Conservation (phyloP, 2,329 filamentous ascomycete species). For the Trichoderma sp. region DNA sequence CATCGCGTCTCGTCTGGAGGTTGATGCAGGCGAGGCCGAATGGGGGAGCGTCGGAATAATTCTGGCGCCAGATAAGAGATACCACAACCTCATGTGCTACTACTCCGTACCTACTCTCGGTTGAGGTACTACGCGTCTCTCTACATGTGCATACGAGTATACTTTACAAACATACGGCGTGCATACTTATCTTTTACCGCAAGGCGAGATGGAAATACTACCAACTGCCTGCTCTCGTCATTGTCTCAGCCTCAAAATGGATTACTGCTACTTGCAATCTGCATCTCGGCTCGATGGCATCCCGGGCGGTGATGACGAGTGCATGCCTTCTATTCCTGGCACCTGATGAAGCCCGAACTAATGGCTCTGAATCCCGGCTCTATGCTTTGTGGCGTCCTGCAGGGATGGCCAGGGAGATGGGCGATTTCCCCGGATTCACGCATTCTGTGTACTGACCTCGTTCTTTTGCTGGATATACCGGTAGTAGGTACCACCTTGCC, state of each 20-base stretch:
- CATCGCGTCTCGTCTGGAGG: background rate
- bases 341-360: constrained; percentile 4
- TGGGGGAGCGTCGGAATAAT: constrained; percentile 14
- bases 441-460: background rate
- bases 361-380: background rate
- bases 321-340: background rate
- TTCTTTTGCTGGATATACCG: background rate
- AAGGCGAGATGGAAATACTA: background rate
- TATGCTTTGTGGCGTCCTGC: background rate
- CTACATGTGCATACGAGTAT: background rate
- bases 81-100: background rate
- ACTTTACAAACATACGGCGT: background rate
- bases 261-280: background rate
- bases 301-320: background rate
- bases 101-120: background rate
- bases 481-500: background rate
- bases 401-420: background rate
- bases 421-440: constrained; percentile 11
- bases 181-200: background rate
- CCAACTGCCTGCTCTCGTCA: background rate
- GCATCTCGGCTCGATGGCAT: background rate
- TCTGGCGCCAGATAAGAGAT: constrained; percentile 12
- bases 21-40: constrained; percentile 8
- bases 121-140: background rate
- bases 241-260: background rate